Base-by-base conservation (phyloP, 1,284 basidiomycete genomes). In the Ceratobasidium papillatum region DNA sequence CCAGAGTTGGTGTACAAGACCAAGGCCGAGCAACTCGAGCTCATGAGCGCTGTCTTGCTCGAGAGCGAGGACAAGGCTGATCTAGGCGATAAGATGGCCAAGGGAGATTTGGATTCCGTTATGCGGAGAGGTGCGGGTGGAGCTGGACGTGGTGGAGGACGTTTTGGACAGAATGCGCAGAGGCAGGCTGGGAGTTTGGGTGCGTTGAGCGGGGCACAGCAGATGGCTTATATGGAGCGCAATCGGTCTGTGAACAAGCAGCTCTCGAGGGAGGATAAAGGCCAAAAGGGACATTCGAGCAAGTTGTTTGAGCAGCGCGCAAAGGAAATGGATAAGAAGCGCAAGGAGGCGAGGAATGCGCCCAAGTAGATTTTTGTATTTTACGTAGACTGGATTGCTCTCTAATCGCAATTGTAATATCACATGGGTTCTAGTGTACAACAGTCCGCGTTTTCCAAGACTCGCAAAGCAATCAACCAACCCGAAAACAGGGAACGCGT, bases 21-120 rank as follows among this genome's bases (percentile, higher is more conserved):
- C 52, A 90, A 90, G 80, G 90, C 94, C 78, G 94, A 98, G 81
- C 98, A 99, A 84, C 97, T 99, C 77, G 96, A 98, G 81, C 88
- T 99, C 22, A 86, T 99, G 45, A 92, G 94, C 76, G 93, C 94
- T 14, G 96, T 99, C 25, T 87, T 99, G 14, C 88, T 96, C 77
- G 94, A 95, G 54, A 95, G 94, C 81, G 95, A 98, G 81, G 92
- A 91, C 77, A 95, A 94, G 79, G 95, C 94, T 12, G 94, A 97
- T 80, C 87, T 96, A 59, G 95, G 94, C 12, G 68, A 72, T 51
- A 88, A 30, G 95, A 97, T 81, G 88, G 96, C 76, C 87, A 88
- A 75, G 92, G 86, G 27, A 4, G 68, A 72, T 61, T 38, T 72
- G 56, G 68, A 61, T 19, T 74, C 75, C 3, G 77, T 76, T 54